phyloP scores from a whole-genome alignment of 2,329 filamentous ascomycete species.

The Macrophomina tecta region DNA sequence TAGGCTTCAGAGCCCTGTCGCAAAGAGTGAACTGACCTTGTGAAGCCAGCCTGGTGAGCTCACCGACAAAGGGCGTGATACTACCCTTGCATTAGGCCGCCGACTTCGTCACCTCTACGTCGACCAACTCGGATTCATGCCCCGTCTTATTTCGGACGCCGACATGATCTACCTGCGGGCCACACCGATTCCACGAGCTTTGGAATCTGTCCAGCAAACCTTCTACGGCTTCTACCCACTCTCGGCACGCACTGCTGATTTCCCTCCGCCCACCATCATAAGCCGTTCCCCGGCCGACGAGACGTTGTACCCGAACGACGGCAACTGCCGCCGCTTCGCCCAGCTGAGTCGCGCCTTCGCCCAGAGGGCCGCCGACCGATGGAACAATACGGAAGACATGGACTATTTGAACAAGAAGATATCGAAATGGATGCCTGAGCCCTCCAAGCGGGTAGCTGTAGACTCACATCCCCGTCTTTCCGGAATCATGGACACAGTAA shows the following conservation, averaged over 20 bases:
- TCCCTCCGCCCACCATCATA: slow-evolving; percentile 53
- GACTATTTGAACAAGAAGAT: slow-evolving; percentile 78
- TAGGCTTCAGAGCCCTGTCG: slow-evolving; percentile 54
- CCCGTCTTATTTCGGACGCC: slow-evolving; percentile 47
- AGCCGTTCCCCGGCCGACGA: slow-evolving; percentile 54
- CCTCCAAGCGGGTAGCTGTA: slow-evolving; percentile 71
- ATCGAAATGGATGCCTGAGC: slow-evolving; percentile 83
- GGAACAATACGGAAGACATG: slow-evolving; percentile 75
- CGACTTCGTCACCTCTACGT: slow-evolving; percentile 57
- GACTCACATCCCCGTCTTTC: slow-evolving; percentile 83
- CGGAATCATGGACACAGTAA: slow-evolving; percentile 94
- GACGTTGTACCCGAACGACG: slow-evolving; percentile 58
- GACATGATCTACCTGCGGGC: slow-evolving; percentile 55
- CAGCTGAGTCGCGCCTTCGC: slow-evolving; percentile 56
- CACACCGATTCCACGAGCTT: slow-evolving; percentile 56
- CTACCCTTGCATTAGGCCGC: slow-evolving; percentile 55
- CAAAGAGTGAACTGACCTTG: not conserved
- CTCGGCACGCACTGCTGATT: slow-evolving; percentile 47
- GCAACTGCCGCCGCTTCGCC: slow-evolving; percentile 55
- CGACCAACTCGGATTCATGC: slow-evolving; percentile 57
- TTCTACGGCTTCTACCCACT: slow-evolving; percentile 57
- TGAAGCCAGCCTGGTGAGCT: slow-evolving; percentile 54
- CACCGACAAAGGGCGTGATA: slow-evolving; percentile 57
- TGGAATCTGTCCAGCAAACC: slow-evolving; percentile 58
- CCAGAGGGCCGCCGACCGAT: slow-evolving; percentile 53